Evolutionary conservation across 148 eudicot genomes (phyloP).

Genomic region (Camellia sinensis): DNA sequence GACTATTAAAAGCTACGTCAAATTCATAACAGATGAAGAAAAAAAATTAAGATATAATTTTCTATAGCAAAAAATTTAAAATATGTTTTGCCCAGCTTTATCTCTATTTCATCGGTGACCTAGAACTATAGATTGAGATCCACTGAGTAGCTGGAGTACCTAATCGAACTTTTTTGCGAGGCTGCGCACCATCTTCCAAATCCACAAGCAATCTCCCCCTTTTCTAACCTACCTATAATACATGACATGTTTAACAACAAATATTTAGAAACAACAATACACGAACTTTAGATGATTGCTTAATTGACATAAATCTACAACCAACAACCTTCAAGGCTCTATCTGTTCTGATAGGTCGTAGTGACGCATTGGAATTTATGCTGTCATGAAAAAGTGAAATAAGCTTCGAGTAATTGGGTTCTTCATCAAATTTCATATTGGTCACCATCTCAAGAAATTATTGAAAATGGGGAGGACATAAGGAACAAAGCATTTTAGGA

Average conservation of each 20-base stretch:
- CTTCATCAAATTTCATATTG: conserved; percentile 50
- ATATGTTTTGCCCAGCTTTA: conserved; percentile 16
- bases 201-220: conserved; percentile 41
- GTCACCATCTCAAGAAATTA: conserved; percentile 44
- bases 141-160: conserved; percentile 51
- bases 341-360: conserved; percentile 42
- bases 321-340: conserved; percentile 44
- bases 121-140: conserved; percentile 44
- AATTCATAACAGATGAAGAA: background rate
- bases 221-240: conserved; percentile 45
- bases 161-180: conserved; percentile 41
- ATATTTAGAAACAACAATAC: background rate
- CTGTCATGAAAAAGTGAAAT: conserved; percentile 43
- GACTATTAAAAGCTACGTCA: background rate
- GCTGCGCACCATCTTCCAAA: conserved; percentile 38
- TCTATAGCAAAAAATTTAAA: no score
- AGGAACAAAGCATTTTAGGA: conserved; percentile 38
- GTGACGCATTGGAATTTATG: conserved; percentile 33
- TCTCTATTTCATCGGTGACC: conserved; percentile 49
- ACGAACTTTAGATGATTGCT: no score
- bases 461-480: conserved; percentile 44
- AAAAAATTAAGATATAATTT: background rate
- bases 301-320: background rate
- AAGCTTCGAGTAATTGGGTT: conserved; percentile 48
- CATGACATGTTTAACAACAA: background rate